phyloP scores from a whole-genome alignment of 2,329 filamentous ascomycete genomes.

The Xylaria sp. region DNA sequence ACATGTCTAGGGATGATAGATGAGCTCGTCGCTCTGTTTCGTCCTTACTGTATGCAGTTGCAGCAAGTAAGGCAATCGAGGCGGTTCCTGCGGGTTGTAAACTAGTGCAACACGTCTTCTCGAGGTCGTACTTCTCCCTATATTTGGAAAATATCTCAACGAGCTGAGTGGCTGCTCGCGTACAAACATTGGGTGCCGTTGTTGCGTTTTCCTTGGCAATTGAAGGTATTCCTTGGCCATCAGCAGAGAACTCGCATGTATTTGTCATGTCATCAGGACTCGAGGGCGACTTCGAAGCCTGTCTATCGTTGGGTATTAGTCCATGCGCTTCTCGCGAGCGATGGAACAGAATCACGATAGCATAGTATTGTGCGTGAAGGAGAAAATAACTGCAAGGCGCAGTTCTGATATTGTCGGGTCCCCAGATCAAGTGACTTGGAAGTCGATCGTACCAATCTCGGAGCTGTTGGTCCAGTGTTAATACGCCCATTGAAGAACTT shows the following conservation, averaged over 20 bases:
- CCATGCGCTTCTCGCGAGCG: constrained; percentile 16
- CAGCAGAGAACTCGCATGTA: background rate
- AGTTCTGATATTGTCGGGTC: constrained; percentile 25
- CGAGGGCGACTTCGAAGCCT: background rate
- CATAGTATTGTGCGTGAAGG: constrained; percentile 36
- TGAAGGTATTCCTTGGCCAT: background rate
- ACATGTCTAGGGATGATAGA: constrained; percentile 29
- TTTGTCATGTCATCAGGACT: constrained; percentile 4
- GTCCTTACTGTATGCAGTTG: constrained; percentile 27
- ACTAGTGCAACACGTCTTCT: constrained; percentile 31
- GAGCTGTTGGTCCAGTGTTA: constrained; percentile 29
- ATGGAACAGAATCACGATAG: constrained; percentile 28
- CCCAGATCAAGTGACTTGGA: constrained; percentile 32
- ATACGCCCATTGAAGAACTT: background rate
- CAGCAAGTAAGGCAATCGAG: constrained; percentile 28
- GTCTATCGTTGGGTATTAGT: background rate
- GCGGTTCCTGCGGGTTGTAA: constrained; percentile 34
- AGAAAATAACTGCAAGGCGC: constrained; percentile 35
- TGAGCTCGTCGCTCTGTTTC: constrained; percentile 26
- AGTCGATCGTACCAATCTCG: constrained; percentile 35
- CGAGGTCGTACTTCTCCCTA: constrained; percentile 28
- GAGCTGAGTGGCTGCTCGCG: constrained; percentile 30
- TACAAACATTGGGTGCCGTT: constrained; percentile 19
- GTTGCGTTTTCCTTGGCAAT: background rate
- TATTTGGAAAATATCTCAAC: constrained; percentile 29